Base-by-base conservation (phyloP, 176 grass and related monocot species). In the Aegilops tauschii region DNA sequence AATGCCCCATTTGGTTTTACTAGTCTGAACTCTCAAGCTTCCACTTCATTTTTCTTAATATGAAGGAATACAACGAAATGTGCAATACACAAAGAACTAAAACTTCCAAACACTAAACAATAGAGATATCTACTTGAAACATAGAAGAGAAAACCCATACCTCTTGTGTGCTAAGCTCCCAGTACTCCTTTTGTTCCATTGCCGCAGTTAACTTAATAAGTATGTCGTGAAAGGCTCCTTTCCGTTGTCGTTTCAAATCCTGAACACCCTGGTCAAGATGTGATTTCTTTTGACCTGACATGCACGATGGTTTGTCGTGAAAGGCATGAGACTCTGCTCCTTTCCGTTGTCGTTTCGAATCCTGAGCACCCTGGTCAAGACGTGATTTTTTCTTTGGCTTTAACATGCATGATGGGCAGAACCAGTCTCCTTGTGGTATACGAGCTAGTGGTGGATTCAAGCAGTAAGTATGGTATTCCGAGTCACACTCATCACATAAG, bases 391-490 rank as follows among this genome's bases (percentile, higher is more conserved):
- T 8, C 56, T 59, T 9, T 59, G 17, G 18, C 6, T 59, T 9
- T 3, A 9, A 21, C 8, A 59, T 59, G 56, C 20, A 21, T 27
- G 93, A 89, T 18, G 96, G 96, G 58, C 96, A 98, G 76, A 96
- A 98, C 96, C 96, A 98, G 70, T 98, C 94, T 80, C 94, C 96
- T 86, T 88, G 82, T 28, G 96, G 96, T 89, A 98, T 95, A 30
- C 93, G 91, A 81, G 92, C 88, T 77, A 98, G 76, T 21, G 96
- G 96, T n/a, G 96, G 96, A 69, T 91, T 86, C 79, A 98, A 85
- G 89, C 96, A 98, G 80, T 98, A 98, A 58, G 88, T 98, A 86
- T 98, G 96, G 75, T 98, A 98, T 82, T 98, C 96, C 18, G 93
- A 98, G 81, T 98, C 93, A 27, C 96, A 98, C 61, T 65, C 92